Conservation (phyloP, 257 asterid species). For the Penstemon newberryi region DNA sequence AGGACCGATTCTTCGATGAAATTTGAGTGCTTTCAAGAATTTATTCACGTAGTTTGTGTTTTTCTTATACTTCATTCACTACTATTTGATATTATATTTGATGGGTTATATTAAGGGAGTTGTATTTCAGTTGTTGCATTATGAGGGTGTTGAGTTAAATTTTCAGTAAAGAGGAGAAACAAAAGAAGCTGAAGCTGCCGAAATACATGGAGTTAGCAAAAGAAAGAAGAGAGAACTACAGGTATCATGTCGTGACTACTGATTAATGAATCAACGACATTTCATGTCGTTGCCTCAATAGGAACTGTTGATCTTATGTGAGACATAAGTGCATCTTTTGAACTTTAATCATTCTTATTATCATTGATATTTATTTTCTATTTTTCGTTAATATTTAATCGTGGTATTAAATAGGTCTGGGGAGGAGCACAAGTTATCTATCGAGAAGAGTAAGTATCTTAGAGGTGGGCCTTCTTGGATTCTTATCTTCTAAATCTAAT, state of each 20-base stretch:
- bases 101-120: no score
- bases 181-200: constrained; percentile 78
- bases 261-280: constrained; percentile 73
- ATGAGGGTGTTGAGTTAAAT: constrained; percentile 22
- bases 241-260: constrained; percentile 74
- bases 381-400: constrained; percentile 8
- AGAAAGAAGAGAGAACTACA: constrained; percentile 87
- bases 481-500: no score
- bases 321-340: constrained; percentile 18
- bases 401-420: constrained; percentile 54
- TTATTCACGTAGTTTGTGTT: not conserved
- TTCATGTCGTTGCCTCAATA: constrained; percentile 98
- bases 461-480: constrained; percentile 55
- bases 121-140: no score
- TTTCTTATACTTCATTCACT: not conserved
- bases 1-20: no score
- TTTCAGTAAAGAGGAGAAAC: constrained; percentile 84
- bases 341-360: not conserved
- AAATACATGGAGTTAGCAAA: constrained; percentile 93
- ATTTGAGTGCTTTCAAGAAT: no score
- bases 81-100: not conserved
- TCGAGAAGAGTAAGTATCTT: constrained; percentile 97
- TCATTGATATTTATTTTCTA: constrained; percentile 4
- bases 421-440: constrained; percentile 91
- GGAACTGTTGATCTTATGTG: constrained; percentile 78